Conservation (phyloP, 2,329 filamentous ascomycete genomes). For the Dactylellina sp. region DNA sequence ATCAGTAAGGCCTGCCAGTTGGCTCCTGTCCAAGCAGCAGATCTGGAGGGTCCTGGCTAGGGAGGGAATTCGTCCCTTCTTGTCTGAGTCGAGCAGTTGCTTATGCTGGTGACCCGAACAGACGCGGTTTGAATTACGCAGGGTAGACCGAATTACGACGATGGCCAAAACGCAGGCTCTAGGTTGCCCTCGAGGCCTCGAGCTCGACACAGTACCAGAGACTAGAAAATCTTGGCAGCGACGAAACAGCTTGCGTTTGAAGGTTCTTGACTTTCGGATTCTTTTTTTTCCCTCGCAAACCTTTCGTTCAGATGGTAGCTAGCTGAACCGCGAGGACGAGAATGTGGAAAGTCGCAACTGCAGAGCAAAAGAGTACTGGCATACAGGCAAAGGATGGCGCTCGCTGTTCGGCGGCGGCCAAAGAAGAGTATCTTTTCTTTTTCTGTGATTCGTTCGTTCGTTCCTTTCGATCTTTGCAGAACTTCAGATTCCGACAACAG, state of each 20-base stretch:
- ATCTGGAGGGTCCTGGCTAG: slow-evolving; percentile 1
- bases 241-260: slow-evolving; percentile 56
- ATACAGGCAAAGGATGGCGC: slow-evolving; percentile 32
- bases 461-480: slow-evolving; percentile 26
- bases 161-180: slow-evolving; percentile 55
- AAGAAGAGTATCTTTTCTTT: slow-evolving; percentile 1
- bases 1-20: slow-evolving; percentile 46
- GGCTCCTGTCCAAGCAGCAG: slow-evolving; percentile 22
- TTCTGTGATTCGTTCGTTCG: slow-evolving; percentile 28
- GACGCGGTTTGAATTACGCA: slow-evolving; percentile 55
- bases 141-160: slow-evolving; percentile 54
- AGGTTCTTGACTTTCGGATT: slow-evolving; percentile 19
- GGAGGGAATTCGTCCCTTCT: background rate
- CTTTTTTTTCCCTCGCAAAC: slow-evolving; percentile 22
- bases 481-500: slow-evolving; percentile 39
- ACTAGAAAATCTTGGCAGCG: slow-evolving; percentile 28
- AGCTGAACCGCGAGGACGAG: slow-evolving; percentile 47
- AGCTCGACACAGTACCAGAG: slow-evolving; percentile 15
- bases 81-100: slow-evolving; percentile 28
- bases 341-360: slow-evolving; percentile 17
- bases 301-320: slow-evolving; percentile 41
- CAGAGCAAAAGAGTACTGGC: slow-evolving; percentile 4
- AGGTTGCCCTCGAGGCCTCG: slow-evolving; percentile 41
- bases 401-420: slow-evolving; percentile 22
- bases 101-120: slow-evolving; percentile 40